Percentiles rank a stretch among this genome's conserved stretches.
Conservation (phyloP, 2,329 filamentous ascomycete species). For the Lithohypha guttulata region DNA sequence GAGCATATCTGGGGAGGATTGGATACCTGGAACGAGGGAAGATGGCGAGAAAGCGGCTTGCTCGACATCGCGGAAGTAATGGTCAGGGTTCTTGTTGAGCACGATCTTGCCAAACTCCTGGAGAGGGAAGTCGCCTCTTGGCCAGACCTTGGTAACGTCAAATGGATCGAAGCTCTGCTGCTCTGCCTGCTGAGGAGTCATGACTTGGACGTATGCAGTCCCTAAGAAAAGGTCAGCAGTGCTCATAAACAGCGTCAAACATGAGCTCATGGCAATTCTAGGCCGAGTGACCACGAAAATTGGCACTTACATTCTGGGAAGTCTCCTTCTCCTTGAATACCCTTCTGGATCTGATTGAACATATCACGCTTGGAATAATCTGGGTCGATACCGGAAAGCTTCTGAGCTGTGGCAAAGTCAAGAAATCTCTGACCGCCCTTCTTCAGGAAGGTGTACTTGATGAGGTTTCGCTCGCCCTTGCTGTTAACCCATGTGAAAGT, state of each 20-base stretch:
- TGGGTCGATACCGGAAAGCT: slow-evolving; percentile 38
- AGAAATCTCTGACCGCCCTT: slow-evolving; percentile 40
- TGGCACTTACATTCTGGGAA: slow-evolving; percentile 4
- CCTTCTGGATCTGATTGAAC: slow-evolving; percentile 34
- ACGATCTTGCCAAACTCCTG: slow-evolving; percentile 40
- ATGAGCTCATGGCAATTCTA: too few species aligned
- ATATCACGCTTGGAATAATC: slow-evolving; percentile 42
- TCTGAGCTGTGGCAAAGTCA: slow-evolving; percentile 34
- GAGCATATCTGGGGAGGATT: slow-evolving; percentile 38
- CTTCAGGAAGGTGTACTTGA: slow-evolving; percentile 41
- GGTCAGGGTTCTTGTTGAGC: slow-evolving; percentile 45
- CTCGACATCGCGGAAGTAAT: slow-evolving; percentile 42
- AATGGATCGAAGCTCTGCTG: slow-evolving; percentile 43
- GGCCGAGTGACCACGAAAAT: neutral
- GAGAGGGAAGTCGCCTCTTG: slow-evolving; percentile 34
- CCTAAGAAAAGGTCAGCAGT: slow-evolving; percentile 23
- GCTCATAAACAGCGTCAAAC: too few species aligned
- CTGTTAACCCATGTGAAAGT: slow-evolving; percentile 40
- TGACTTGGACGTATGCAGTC: slow-evolving; percentile 37
- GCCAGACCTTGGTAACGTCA: slow-evolving; percentile 46
- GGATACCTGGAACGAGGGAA: slow-evolving; percentile 42
- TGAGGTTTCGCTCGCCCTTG: slow-evolving; percentile 39
- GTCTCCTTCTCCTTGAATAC: slow-evolving; percentile 25
- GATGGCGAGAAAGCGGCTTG: slow-evolving; percentile 43
- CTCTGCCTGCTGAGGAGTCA: slow-evolving; percentile 35